phyloP scores from a whole-genome alignment of 768 basidiomycete species.

The Pleurotus platypus region DNA sequence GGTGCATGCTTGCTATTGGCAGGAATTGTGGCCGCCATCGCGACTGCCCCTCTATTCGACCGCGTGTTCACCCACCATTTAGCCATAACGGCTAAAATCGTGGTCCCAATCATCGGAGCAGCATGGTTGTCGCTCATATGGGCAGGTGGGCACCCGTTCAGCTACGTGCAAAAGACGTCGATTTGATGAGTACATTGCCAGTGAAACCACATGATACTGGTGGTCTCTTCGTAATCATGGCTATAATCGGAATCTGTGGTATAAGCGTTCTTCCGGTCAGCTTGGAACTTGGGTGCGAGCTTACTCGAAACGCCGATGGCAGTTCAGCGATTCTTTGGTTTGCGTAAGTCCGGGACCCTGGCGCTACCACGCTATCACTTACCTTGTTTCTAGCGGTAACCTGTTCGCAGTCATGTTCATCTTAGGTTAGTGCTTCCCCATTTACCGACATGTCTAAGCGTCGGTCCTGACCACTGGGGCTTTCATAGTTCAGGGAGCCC shows the following conservation, averaged over 20 bases:
- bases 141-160: conserved; percentile 47
- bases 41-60: conserved; percentile 75
- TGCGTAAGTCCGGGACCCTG: conserved; percentile 36
- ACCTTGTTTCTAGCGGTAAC: conserved; percentile 48
- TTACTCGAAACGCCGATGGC: conserved; percentile 76
- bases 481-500: conserved; percentile 55
- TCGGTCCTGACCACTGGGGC: neutral
- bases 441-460: neutral
- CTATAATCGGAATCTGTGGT: conserved; percentile 61
- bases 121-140: conserved; percentile 77
- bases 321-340: conserved; percentile 79
- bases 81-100: conserved; percentile 51
- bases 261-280: conserved; percentile 72
- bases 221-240: conserved; percentile 63
- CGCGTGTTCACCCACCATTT: conserved; percentile 77
- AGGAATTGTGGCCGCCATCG: conserved; percentile 65
- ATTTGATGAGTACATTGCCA: conserved; percentile 18
- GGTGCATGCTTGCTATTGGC: conserved; percentile 64
- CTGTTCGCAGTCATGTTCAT: conserved; percentile 59
- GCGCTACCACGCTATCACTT: neutral
- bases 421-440: conserved; percentile 38
- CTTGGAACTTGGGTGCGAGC: conserved; percentile 75
- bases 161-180: too few species aligned
- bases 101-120: conserved; percentile 58
- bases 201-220: conserved; percentile 60